A percentile compares a stretch with the other conserved stretches of the same genome.
These are phyloP conservation scores for Nicotiana attenuata DNA, from an alignment of 257 asterid species.

Conservation along the genomic window DNA sequence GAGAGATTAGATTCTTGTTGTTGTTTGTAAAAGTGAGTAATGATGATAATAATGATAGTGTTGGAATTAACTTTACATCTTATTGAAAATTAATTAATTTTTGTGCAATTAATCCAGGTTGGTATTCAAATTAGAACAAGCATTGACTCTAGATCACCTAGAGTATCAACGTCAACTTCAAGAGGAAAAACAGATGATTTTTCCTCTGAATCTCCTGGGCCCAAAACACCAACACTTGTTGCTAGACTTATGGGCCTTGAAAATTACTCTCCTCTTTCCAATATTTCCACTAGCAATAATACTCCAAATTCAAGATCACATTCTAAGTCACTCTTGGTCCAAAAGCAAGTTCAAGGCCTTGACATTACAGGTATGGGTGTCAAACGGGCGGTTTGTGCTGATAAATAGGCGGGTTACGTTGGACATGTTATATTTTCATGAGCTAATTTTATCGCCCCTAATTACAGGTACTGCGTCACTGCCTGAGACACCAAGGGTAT, in stretches of 20 bases:
- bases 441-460: too few species aligned
- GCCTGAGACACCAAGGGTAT: constrained; percentile 73
- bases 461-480: constrained; percentile 44
- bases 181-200: constrained; percentile 35
- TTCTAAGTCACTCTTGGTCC: too few species aligned
- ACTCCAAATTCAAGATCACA: constrained; percentile 8
- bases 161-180: constrained; percentile 28
- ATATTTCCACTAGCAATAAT: constrained; percentile 15
- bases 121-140: constrained; percentile 63
- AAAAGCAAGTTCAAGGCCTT: too few species aligned
- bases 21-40: neutral
- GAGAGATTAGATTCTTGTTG: neutral
- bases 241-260: constrained; percentile 97
- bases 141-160: constrained; percentile 30
- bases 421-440: too few species aligned
- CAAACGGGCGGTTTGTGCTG: neutral
- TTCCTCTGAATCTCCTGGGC: constrained; percentile 47
- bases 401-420: constrained; percentile 9
- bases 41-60: constrained; percentile 17
- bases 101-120: constrained; percentile 27
- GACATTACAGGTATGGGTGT: too few species aligned
- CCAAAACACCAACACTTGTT: constrained; percentile 72
- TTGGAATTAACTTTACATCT: neutral
- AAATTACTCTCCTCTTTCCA: constrained; percentile 35
- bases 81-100: neutral